Evolutionary conservation across 176 grass and related monocot species (phyloP).

Genomic region (Triticum urartu): DNA sequence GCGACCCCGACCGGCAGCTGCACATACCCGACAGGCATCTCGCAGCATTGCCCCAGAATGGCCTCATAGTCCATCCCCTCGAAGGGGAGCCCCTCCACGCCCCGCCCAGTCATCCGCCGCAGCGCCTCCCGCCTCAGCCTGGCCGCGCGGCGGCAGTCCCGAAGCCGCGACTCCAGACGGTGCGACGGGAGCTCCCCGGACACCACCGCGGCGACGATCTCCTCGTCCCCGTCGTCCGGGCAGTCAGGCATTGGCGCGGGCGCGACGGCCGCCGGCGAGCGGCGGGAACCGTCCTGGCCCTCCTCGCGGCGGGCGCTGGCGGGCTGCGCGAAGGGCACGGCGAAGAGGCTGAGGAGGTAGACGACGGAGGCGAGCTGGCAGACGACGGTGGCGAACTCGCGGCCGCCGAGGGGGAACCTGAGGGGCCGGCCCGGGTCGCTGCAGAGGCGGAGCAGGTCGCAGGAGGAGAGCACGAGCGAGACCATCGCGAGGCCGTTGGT

Average conservation of each 20-base stretch:
- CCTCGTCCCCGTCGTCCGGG: conserved; percentile 48
- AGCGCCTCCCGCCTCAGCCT: conserved; percentile 65
- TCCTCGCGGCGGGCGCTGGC: conserved; percentile 11
- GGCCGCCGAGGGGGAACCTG: conserved; percentile 45
- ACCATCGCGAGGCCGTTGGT: conserved; percentile 40
- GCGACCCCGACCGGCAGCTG: conserved; percentile 64
- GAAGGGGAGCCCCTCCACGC: conserved; percentile 65
- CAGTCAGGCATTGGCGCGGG: conserved; percentile 33
- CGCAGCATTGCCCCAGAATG: conserved; percentile 69
- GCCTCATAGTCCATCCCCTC: conserved; percentile 62
- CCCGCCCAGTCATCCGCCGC: conserved; percentile 48
- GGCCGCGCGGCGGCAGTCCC: conserved; percentile 51
- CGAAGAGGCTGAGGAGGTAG: conserved; percentile 54
- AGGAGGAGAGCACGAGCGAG: conserved; percentile 46
- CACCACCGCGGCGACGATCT: conserved; percentile 52
- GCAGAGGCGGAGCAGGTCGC: conserved; percentile 61
- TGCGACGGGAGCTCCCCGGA: conserved; percentile 48
- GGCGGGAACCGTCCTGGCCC: not conserved
- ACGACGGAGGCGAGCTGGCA: conserved; percentile 51
- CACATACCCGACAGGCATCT: conserved; percentile 72
- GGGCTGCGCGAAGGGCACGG: conserved; percentile 27
- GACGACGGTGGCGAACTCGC: conserved; percentile 49
- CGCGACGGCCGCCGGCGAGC: not conserved
- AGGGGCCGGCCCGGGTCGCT: conserved; percentile 37
- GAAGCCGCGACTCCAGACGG: conserved; percentile 45